These are phyloP conservation scores for Fraxinus baroniana DNA, from an alignment of 305 asterid genomes.

Conservation along the genomic window DNA sequence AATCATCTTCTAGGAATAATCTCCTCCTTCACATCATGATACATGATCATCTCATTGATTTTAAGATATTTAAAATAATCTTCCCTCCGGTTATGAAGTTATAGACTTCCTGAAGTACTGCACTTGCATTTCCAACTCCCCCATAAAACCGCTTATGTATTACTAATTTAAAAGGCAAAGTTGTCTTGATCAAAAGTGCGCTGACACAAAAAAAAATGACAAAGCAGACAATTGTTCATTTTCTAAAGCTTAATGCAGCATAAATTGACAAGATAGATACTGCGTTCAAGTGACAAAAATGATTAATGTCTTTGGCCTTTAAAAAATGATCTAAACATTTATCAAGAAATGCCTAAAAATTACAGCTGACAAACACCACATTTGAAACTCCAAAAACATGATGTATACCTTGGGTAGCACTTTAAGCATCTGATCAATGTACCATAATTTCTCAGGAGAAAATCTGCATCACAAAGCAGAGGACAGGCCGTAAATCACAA, in stretches of 20 bases:
- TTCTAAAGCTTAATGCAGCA: not conserved
- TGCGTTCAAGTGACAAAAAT: conserved; percentile 4
- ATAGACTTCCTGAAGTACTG: not conserved
- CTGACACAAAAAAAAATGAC: not conserved
- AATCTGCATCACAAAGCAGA: conserved; percentile 60
- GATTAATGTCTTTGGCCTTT: not conserved
- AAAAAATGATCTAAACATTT: not conserved
- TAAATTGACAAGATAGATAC: not conserved
- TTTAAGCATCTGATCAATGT: conserved; percentile 97
- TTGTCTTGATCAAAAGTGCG: not conserved
- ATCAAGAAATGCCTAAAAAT: conserved; percentile 14
- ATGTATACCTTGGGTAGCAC: conserved; percentile 84
- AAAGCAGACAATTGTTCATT: not conserved
- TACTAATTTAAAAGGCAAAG: conserved; percentile 13
- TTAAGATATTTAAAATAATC: not conserved
- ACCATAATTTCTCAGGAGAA: conserved; percentile 93
- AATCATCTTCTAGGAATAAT: conserved; percentile 12
- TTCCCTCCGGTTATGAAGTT: conserved; percentile 4
- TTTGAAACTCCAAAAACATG: conserved; percentile 15
- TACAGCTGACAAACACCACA: conserved; percentile 17
- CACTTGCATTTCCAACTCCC: not conserved
- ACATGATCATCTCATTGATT: not conserved
- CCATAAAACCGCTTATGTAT: not conserved
- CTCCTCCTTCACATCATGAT: conserved; percentile 3
- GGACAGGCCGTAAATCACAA: conserved; percentile 28